A percentile compares a stretch with the other conserved stretches of the same genome.
These are phyloP conservation scores for Tilletia walkeri DNA, from an alignment of 1,284 basidiomycete genomes.

Conservation along the genomic window DNA sequence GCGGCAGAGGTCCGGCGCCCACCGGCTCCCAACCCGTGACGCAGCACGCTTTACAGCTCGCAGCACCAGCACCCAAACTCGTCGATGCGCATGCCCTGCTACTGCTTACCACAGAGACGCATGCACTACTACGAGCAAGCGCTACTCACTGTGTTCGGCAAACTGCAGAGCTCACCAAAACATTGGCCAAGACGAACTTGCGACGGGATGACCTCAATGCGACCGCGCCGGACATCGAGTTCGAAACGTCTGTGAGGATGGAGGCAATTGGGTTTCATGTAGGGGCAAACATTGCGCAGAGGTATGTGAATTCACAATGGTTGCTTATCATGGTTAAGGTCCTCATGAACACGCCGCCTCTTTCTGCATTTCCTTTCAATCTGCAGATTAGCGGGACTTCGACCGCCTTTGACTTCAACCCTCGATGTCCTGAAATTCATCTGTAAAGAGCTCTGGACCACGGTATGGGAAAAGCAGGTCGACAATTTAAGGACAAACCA, in stretches of 20 bases:
- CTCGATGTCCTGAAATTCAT: constrained; percentile 90
- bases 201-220: constrained; percentile 61
- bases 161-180: constrained; percentile 55
- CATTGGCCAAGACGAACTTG: constrained; percentile 47
- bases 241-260: constrained; percentile 68
- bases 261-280: constrained; percentile 83
- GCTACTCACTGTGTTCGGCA: constrained; percentile 30
- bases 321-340: not conserved
- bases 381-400: constrained; percentile 70
- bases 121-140: constrained; percentile 41
- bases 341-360: not conserved
- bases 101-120: constrained; percentile 78
- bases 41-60: constrained; percentile 50
- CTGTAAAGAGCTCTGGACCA: constrained; percentile 89
- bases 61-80: constrained; percentile 56
- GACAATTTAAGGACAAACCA: constrained; percentile 94
- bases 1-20: constrained; percentile 21
- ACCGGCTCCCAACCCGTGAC: constrained; percentile 26
- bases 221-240: constrained; percentile 63
- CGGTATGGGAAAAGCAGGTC: constrained; percentile 87
- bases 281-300: constrained; percentile 78
- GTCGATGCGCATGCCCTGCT: constrained; percentile 76
- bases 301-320: constrained; percentile 60
- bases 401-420: constrained; percentile 73
- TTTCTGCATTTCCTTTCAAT: not conserved